Evolutionary conservation across 2,329 filamentous ascomycete species (phyloP).

Genomic region (Ascochyta fabae): DNA sequence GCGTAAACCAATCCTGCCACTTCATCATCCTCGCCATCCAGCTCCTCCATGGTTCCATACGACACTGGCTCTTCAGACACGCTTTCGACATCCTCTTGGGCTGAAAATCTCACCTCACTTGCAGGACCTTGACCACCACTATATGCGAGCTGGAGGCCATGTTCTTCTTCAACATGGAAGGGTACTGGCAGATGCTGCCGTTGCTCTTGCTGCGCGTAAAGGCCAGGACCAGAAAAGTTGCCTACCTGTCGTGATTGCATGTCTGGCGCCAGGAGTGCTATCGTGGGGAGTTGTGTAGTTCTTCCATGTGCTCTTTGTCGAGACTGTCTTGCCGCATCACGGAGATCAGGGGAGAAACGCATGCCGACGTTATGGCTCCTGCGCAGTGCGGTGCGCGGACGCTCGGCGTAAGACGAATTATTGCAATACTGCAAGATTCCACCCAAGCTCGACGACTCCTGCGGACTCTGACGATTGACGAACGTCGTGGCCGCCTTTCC

Average conservation of each 20-base stretch:
- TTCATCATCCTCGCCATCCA: neutral
- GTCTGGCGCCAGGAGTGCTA: conserved; percentile 22
- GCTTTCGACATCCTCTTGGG: neutral
- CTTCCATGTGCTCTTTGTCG: neutral
- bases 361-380: neutral
- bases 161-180: neutral
- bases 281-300: conserved; percentile 18
- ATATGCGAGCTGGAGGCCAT: neutral
- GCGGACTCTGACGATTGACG: conserved; percentile 1
- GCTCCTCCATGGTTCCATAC: neutral
- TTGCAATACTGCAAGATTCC: conserved; percentile 37
- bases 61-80: neutral
- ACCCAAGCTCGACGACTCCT: conserved; percentile 33
- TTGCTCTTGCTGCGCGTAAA: conserved; percentile 39
- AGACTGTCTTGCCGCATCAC: neutral
- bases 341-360: neutral
- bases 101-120: neutral
- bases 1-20: neutral
- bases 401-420: conserved; percentile 22
- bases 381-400: conserved; percentile 1
- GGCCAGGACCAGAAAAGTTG: conserved; percentile 25
- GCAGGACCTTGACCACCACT: neutral
- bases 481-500: neutral
- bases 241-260: conserved; percentile 10
- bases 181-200: conserved; percentile 14